Evolutionary conservation across 495 filamentous ascomycete genomes (phyloP).

Genomic region (Podospora didyma): DNA sequence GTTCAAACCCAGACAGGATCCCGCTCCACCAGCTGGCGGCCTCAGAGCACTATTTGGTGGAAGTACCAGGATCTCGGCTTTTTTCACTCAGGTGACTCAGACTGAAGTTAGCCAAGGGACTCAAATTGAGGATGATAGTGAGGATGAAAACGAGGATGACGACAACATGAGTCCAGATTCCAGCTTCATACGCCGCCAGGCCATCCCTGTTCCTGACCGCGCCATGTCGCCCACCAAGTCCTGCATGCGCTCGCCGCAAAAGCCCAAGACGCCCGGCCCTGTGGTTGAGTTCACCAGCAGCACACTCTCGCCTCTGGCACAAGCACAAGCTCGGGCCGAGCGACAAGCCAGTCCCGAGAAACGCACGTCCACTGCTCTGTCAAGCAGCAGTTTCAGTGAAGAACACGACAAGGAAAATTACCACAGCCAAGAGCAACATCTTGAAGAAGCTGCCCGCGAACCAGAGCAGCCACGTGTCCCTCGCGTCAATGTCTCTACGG

Average conservation of each 20-base stretch:
- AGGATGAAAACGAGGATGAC: conserved; percentile 4
- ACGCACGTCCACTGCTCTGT: neutral
- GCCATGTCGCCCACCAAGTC: conserved; percentile 47
- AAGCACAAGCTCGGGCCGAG: conserved; percentile 26
- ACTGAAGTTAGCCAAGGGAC: no score
- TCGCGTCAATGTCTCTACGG: neutral
- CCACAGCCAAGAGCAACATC: neutral
- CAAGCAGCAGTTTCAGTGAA: neutral
- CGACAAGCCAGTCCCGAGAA: conserved; percentile 19
- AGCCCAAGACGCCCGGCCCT: conserved; percentile 43
- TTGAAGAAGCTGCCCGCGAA: neutral
- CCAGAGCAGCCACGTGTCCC: neutral
- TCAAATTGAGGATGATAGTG: no score
- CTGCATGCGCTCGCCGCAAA: conserved; percentile 48
- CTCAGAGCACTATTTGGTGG: conserved; percentile 6
- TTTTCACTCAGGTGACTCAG: conserved; percentile 12
- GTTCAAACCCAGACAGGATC: conserved; percentile 20
- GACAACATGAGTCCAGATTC: conserved; percentile 1
- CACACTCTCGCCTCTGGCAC: conserved; percentile 30
- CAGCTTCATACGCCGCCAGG: conserved; percentile 6
- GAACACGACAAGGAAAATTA: conserved; percentile 15
- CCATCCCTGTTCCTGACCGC: conserved; percentile 26
- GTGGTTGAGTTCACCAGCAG: conserved; percentile 45
- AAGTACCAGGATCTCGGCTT: conserved; percentile 12
- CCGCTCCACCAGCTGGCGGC: neutral